Conservation (phyloP, 306 rosid species). For the Datisca glomerata region DNA sequence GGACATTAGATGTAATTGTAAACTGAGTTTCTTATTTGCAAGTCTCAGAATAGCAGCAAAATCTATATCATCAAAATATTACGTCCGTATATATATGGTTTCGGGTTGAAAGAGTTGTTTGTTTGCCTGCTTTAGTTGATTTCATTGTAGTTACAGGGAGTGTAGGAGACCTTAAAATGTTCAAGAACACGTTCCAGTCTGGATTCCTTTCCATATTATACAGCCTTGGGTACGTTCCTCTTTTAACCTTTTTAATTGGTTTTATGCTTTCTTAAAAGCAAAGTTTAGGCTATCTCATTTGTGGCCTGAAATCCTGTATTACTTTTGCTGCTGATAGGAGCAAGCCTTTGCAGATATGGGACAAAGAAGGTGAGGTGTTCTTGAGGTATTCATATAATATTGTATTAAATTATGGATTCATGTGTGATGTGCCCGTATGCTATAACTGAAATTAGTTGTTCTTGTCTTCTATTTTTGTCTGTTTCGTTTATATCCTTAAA, state of each 20-base stretch:
- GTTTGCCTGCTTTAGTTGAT: background rate
- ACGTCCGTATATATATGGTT: too few species aligned
- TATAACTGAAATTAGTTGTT: too few species aligned
- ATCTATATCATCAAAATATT: too few species aligned
- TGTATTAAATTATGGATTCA: background rate
- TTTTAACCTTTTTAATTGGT: background rate
- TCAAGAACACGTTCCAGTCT: slow-evolving; percentile 95
- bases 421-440: too few species aligned
- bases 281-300: background rate
- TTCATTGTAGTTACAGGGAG: slow-evolving; percentile 11
- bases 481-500: background rate
- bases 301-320: background rate
- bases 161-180: slow-evolving; percentile 37
- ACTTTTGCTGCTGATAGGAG: slow-evolving; percentile 36
- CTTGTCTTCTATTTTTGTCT: too few species aligned
- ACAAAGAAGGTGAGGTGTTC: slow-evolving; percentile 69
- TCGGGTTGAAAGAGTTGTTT: too few species aligned
- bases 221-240: slow-evolving; percentile 72
- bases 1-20: too few species aligned
- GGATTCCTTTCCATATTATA: slow-evolving; percentile 88
- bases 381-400: background rate
- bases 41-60: too few species aligned
- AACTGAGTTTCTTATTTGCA: too few species aligned
- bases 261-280: too few species aligned
- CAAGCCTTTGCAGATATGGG: slow-evolving; percentile 98